Evolutionary conservation across 2,329 filamentous ascomycete species (phyloP), one percentile per base, ranked within the genome.

Genomic region (Sarocladiaceae sp.): DNA sequence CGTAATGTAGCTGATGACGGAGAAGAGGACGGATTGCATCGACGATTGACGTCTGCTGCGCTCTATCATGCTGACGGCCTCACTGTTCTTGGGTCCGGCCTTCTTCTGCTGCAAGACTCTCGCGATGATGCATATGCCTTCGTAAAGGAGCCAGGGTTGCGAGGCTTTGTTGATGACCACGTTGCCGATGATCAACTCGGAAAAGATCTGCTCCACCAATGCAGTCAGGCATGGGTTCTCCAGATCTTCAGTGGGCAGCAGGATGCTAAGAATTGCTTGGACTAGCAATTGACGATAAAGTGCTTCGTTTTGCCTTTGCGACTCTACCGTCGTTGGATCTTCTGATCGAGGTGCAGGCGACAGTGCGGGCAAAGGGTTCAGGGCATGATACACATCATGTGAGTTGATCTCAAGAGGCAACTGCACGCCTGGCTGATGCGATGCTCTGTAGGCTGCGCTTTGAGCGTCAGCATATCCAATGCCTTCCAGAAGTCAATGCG

Each of bases 241-340:
- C 35, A 97, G 75, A 66, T 97, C 93, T 63, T 97, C 93, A 15
- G 91, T 94, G 10, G 94, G 94, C 18, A 99, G 78, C 15, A 99
- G 79, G 50, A 96, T 77, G 22, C 90, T 86, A 56, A 99, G 74
- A 33, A 91, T 78, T 26, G 87, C 89, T 63, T 92, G 85, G 15
- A 92, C 86, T n/a, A 97, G 77, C 53, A 97, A 75, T 64, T 96
- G 90, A 60, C 93, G 87, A 75, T 97, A 97, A 42, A 83, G 77
- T 23, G 79, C 78, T 72, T 97, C 94, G 62, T 91, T 93, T 55
- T 87, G 80, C 53, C 76, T 74, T 71, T 96, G 91, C 52, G 81
- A 74, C 54, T 75, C 66, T 44, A 77, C 65, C 39, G 76, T 77
- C 20, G 72, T 68, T 23, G 76, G 70, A 56, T 81, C 73, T 33